Conservation (phyloP, 345 rosid species). For the Erysimum cheiranthoides region DNA sequence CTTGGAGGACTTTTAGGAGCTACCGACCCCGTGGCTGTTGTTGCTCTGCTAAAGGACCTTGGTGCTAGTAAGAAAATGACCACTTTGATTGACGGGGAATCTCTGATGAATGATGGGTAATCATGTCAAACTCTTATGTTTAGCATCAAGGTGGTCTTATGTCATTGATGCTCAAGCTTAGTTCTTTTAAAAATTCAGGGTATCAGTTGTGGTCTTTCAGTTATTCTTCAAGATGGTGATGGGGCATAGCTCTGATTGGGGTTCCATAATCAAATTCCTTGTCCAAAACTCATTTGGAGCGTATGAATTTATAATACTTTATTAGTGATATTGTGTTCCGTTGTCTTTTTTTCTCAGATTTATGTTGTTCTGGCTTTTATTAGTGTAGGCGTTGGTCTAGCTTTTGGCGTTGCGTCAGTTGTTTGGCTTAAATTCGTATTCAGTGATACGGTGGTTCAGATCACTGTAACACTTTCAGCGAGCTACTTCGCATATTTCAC, state of each 20-base stretch:
- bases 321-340: not conserved
- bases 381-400: slow-evolving; percentile 89
- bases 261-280: slow-evolving; percentile 68
- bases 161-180: not conserved
- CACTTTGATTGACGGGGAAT: slow-evolving; percentile 95
- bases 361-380: slow-evolving; percentile 43
- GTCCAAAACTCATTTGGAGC: slow-evolving; percentile 79
- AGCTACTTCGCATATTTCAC: slow-evolving; percentile 90
- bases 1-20: slow-evolving; percentile 96
- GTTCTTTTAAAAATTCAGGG: slow-evolving; percentile 54
- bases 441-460: slow-evolving; percentile 87
- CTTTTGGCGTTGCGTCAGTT: slow-evolving; percentile 86
- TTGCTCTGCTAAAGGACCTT: slow-evolving; percentile 85
- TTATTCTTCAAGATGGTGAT: slow-evolving; percentile 83
- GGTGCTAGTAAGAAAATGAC: slow-evolving; percentile 94
- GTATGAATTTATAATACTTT: slow-evolving; percentile 54
- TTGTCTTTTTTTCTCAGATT: slow-evolving; percentile 16
- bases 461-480: slow-evolving; percentile 82
- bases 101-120: slow-evolving; percentile 98
- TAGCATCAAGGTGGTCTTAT: not conserved
- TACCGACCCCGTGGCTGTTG: slow-evolving; percentile 98
- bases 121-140: slow-evolving; percentile 15
- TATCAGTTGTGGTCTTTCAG: slow-evolving; percentile 91
- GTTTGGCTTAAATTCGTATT: slow-evolving; percentile 88
- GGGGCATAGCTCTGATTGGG: slow-evolving; percentile 64